Evolutionary conservation across 331 rosid species (phyloP), one percentile per base, ranked within the genome.

Genomic region (Acacia pycnantha): DNA sequence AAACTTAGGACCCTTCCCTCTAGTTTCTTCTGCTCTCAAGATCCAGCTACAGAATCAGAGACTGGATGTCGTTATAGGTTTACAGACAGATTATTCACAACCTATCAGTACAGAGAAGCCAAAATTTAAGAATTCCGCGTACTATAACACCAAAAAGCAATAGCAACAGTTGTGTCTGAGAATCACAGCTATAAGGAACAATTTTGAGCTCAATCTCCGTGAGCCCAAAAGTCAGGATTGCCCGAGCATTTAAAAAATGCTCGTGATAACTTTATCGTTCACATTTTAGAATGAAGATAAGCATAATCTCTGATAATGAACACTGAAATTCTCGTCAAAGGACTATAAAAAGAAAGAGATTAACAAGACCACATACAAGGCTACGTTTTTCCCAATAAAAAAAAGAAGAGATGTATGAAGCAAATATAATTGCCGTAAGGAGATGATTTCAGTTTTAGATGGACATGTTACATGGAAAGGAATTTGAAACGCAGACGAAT

Each of bases 361-460:
- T 8, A 15, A 33, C 11, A 50, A 61, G 44, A 78, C 22, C 18
- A 14, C 56, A 80, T 35, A 53, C 51, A 81, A 78, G 21, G 56
- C n/a, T 64, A n/a, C 18, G 7, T 6, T 61, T 62, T 64, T 27
- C 12, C 13, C 13, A 26, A 9, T 40, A 21, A 61, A 75, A 13
- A 67, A 27, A 54, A 78, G 15, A 46, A 8, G 12, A 56, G 51
- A 67, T 6, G 37, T 4, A 16, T 24, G 77, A 40, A 37, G 46
- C 76, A 54, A 86, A 80, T 70, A 54, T 24, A 40, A 14, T 31
- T 61, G 66, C 78, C 73, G 72, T 29, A 65, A 77, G 48, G 73
- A 74, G 35, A 80, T 58, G 69, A 81, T 72, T 90, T 83, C 91
- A 81, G 77, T 86, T 84, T 79, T 81, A 82, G 40, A 79, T 79